phyloP scores from a whole-genome alignment of 768 basidiomycete species.

The Sistotremastrum niveocremeum region DNA sequence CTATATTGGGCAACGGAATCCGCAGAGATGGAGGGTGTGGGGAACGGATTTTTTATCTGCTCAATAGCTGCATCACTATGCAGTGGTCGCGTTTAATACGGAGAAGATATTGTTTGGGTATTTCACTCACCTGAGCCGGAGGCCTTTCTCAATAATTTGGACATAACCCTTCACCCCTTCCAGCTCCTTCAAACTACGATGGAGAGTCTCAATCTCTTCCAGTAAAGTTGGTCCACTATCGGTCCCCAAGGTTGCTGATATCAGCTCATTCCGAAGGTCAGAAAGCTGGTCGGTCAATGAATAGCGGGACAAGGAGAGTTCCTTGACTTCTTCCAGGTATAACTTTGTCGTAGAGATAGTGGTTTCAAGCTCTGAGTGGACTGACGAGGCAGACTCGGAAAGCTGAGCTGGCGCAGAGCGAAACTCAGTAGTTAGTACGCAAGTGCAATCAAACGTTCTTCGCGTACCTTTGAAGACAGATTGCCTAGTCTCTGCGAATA shows the following conservation, averaged over 20 bases:
- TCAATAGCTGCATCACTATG: conserved; percentile 44
- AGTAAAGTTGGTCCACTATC: conserved; percentile 50
- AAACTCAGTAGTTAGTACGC: conserved; percentile 13
- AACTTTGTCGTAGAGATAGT: conserved; percentile 33
- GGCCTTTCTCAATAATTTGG: conserved; percentile 52
- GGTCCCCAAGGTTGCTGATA: conserved; percentile 38
- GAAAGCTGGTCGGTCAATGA: conserved; percentile 66
- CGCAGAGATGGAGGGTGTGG: conserved; percentile 26
- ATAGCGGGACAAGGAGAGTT: conserved; percentile 64
- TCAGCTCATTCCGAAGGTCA: conserved; percentile 49
- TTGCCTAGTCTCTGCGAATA: neutral
- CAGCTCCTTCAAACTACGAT: conserved; percentile 64
- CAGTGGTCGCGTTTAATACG: neutral
- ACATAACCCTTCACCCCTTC: conserved; percentile 67
- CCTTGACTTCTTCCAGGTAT: conserved; percentile 52
- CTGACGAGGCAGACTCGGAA: conserved; percentile 31
- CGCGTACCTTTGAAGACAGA: conserved; percentile 17
- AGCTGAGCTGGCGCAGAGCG: conserved; percentile 42
- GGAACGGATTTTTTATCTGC: conserved; percentile 29
- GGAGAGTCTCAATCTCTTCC: conserved; percentile 70
- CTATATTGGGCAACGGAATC: conserved; percentile 44
- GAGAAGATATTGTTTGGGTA: neutral
- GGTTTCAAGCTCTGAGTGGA: conserved; percentile 33
- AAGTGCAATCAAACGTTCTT: conserved; percentile 13
- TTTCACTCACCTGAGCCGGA: conserved; percentile 52